Evolutionary conservation across 805 yeast genomes (phyloP).

Genomic region (Monosporozyma yasuniensis): DNA sequence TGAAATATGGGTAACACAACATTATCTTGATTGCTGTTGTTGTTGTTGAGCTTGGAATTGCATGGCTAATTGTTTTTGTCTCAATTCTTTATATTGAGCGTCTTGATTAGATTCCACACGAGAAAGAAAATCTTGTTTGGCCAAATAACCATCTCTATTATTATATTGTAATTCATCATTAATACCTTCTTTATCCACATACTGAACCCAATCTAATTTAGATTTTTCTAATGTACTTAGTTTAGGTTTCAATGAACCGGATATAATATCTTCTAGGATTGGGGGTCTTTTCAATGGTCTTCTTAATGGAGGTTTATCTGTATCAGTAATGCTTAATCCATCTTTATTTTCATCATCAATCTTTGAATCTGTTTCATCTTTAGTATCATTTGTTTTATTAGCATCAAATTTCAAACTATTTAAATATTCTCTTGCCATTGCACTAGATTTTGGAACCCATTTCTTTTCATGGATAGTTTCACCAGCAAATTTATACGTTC

Average conservation of each 20-base stretch:
- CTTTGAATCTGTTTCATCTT: not conserved
- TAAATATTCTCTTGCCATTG: conserved; percentile 79
- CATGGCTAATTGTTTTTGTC: conserved; percentile 29
- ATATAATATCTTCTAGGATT: conserved; percentile 64
- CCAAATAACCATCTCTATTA: conserved; percentile 86
- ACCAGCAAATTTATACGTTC: conserved; percentile 86
- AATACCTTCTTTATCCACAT: conserved; percentile 80
- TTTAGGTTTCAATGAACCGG: conserved; percentile 62
- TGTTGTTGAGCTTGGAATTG: conserved; percentile 13
- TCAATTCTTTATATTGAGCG: conserved; percentile 31
- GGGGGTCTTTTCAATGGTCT: conserved; percentile 66
- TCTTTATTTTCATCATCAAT: conserved; percentile 5
- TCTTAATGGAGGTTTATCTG: conserved; percentile 31
- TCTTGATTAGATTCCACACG: conserved; percentile 50
- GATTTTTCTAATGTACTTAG: conserved; percentile 89
- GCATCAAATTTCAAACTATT: conserved; percentile 40
- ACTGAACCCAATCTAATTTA: conserved; percentile 88
- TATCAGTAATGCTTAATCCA: not conserved
- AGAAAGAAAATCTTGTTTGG: conserved; percentile 79
- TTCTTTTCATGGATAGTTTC: conserved; percentile 69
- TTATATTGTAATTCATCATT: conserved; percentile 70
- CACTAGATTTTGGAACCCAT: conserved; percentile 65
- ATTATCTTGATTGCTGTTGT: not conserved
- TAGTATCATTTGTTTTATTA: conserved; percentile 9
- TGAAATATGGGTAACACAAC: no score